Base-by-base conservation (phyloP, 2,329 filamentous ascomycete genomes). In the Neofusicoccum laricinum region DNA sequence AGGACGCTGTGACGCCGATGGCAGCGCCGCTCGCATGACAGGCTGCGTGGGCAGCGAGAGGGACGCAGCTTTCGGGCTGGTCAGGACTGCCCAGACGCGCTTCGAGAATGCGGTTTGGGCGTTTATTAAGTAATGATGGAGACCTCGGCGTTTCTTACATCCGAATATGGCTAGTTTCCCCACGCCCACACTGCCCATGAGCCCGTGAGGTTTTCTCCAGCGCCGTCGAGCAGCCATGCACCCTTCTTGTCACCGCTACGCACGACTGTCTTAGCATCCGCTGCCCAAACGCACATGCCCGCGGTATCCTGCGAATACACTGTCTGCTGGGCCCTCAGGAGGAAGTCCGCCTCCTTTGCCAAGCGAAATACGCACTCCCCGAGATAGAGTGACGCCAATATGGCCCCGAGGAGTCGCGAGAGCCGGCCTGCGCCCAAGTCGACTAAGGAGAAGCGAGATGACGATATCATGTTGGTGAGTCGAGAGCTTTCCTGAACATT, bases 391-490 rank as follows among this genome's bases (percentile, higher is more conserved):
- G 53, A 15, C 15, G 57, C 43, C 41, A 46, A 17, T 19, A 63
- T 63, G 61, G 15, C 61, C 48, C 45, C 14, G 32, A 21, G 19
- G 19, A 45, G 21, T 32, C 32, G 32, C 51, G 40, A 38, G 41
- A 38, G 51, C 41, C 63, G 46, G 19, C 59, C 61, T 21, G 53
- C 62, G 66, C 62, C 63, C 25, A 63, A 66, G 51, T 61, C 66
- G 43, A 55, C 59, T 15, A 58, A 51, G 15, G 61, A 62, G 32
- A 68, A 68, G 48, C 58, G 70, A 46, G 75, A 77, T 66, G 74
- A 73, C 48, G 70, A 72, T 50, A 73, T 77, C 66, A 77, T 77
- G 75, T 73, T 59, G 63, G 63, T 64, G 17, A 58, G 36, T 59
- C 34, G n/a, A 49, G 8, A 3, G 15, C 12, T 25, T 57, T n/a